phyloP scores from a whole-genome alignment of 2,329 filamentous ascomycete species.

The Xylariaceae sp. region DNA sequence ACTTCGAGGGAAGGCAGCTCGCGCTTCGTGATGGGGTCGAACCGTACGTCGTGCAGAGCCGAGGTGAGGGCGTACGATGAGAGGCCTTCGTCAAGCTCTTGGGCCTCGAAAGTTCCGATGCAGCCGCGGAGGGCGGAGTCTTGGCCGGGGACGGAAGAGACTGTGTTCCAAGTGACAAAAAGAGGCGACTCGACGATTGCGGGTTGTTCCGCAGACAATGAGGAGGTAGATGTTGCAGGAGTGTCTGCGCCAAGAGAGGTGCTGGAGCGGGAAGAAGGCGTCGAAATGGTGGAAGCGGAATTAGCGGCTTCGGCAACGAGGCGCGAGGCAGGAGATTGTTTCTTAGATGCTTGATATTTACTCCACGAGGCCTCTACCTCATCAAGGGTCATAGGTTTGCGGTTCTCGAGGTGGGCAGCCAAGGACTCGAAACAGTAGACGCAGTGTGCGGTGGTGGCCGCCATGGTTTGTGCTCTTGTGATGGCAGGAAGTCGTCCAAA shows the following conservation, averaged over 20 bases:
- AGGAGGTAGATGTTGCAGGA: conserved; percentile 44
- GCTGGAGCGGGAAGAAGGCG: conserved; percentile 30
- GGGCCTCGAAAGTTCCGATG: conserved; percentile 88
- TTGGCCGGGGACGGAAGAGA: conserved; percentile 49
- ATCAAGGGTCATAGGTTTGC: conserved; percentile 63
- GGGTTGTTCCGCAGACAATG: conserved; percentile 32
- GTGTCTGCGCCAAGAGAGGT: conserved; percentile 40
- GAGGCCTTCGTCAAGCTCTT: conserved; percentile 71
- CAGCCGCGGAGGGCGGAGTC: conserved; percentile 79
- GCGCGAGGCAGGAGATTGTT: conserved; percentile 29
- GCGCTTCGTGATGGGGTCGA: conserved; percentile 50
- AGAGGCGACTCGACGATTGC: conserved; percentile 62
- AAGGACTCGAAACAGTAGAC: conserved; percentile 91
- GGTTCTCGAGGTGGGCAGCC: conserved; percentile 68
- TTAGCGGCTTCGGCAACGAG: conserved; percentile 25
- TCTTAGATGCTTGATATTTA: conserved; percentile 35
- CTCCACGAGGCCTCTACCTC: conserved; percentile 67
- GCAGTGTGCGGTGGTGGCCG: conserved; percentile 81
- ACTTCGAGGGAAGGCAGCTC: conserved; percentile 61
- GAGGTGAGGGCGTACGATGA: conserved; percentile 80
- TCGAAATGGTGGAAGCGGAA: conserved; percentile 27
- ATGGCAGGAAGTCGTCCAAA: background rate
- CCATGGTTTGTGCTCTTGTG: background rate
- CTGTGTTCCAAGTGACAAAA: conserved; percentile 92
- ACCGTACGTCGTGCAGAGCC: conserved; percentile 62